Base-by-base conservation (phyloP, 2,329 filamentous ascomycete genomes). In the Fusarium brachygibbosum region DNA sequence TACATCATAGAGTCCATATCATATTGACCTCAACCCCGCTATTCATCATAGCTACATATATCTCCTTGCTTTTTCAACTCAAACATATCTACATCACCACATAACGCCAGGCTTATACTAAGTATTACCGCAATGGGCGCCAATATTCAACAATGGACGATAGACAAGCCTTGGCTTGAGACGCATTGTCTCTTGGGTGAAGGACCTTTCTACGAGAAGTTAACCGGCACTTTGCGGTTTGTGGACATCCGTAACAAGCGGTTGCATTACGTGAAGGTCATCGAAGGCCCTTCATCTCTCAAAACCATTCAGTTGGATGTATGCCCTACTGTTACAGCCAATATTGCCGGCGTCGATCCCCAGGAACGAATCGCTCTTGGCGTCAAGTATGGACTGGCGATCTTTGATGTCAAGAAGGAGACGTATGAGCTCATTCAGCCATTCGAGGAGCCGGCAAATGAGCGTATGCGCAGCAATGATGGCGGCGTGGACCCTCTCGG, bases 241-340 rank as follows among this genome's bases (percentile, higher is more conserved):
- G 88, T 94, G 66, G 94, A 98, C 80, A 94, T 97, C 80, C 91
- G 90, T 78, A 88, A 91, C 76, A 87, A 91, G 76, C 88, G 89
- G 65, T 76, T 97, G 45, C 91, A 96, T 81, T 85, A 86, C 48
- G 85, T 96, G 63, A 86, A 93, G 73, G 83, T 97, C 25, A 76
- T 79, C 48, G 82, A 86, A 62, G 91, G 90, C 0, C 87, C 88
- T 17, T 81, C 81, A 6, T 92, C 91, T 37, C 78, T 91, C 63
- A 84, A 88, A 68, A 90, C 91, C 6, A 64, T 85, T 37, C 82
- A 88, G 75, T 80, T 90, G 40, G 83, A 87, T 76, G 82, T 82
- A 66, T 82, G 83, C 28, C 80, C 86, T 58, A 87, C 86, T 25
- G 90, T 93, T 45, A 97, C 94, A 40, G 91, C 91, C 55, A 91